Percentiles rank a stretch among this genome's conserved stretches.
These are phyloP conservation scores for Neospora caninum DNA, from an alignment of 169 alveolate genomes.

Conservation along the genomic window DNA sequence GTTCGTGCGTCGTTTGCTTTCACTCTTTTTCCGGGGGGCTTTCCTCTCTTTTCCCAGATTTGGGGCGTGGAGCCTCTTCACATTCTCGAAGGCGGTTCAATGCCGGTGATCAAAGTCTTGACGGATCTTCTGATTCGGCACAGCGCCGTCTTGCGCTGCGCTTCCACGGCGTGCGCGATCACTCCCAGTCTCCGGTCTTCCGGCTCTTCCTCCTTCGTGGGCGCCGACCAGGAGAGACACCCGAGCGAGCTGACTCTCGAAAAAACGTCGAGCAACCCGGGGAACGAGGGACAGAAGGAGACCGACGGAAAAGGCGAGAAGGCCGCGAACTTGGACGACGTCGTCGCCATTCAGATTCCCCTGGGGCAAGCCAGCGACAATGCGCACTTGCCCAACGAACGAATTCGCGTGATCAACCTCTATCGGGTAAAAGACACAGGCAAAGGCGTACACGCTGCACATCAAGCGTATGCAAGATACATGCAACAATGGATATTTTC, in stretches of 20 bases:
- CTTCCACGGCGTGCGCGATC: not conserved
- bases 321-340: not conserved
- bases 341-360: constrained; percentile 66
- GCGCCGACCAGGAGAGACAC: not conserved
- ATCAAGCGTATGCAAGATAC: not conserved
- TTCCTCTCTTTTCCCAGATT: constrained; percentile 17
- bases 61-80: constrained; percentile 68
- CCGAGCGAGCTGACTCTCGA: not conserved
- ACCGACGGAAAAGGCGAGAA: too few relatives aligned
- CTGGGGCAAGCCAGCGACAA: constrained; percentile 71
- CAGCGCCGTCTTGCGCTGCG: not conserved
- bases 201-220: not conserved
- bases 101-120: constrained; percentile 63
- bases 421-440: constrained; percentile 31
- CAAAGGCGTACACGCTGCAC: not conserved
- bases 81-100: constrained; percentile 71
- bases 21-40: not conserved
- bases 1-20: too few relatives aligned
- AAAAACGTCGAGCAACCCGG: not conserved
- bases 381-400: constrained; percentile 69
- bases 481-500: not conserved
- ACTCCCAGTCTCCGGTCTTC: not conserved
- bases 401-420: constrained; percentile 61
- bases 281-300: not conserved
- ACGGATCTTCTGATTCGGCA: constrained; percentile 46